Percentiles rank a stretch among this genome's conserved stretches.
Conservation (phyloP, 768 basidiomycete genomes). For the Kondoa subrosea region DNA sequence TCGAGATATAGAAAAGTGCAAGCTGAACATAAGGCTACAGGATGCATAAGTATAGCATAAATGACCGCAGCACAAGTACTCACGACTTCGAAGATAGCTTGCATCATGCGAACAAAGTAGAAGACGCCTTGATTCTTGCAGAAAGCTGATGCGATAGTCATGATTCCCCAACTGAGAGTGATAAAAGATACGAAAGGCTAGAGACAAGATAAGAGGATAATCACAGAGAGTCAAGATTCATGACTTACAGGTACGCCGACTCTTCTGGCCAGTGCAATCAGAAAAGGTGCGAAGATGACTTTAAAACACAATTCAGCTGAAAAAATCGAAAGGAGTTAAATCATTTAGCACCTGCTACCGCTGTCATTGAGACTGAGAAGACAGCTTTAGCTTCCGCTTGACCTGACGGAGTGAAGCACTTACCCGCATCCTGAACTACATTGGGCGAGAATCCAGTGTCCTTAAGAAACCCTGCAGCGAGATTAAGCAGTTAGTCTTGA, state of each 20-base stretch:
- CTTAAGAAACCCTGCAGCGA: conserved; percentile 1
- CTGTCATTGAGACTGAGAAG: conserved; percentile 3
- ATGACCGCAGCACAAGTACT: not conserved
- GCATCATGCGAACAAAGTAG: conserved; percentile 5
- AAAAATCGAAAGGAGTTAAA: not conserved
- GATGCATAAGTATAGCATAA: not conserved
- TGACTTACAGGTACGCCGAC: conserved; percentile 8
- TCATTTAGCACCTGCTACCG: not conserved
- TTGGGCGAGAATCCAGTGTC: conserved; percentile 8
- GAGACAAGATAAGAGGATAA: no score
- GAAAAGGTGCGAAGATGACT: conserved; percentile 9
- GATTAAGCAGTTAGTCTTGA: not conserved
- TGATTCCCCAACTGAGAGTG: not conserved
- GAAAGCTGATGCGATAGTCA: conserved; percentile 4
- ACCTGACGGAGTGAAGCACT: not conserved
- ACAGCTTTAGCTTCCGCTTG: not conserved
- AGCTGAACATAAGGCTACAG: not conserved
- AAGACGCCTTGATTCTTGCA: not conserved
- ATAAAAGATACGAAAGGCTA: not conserved
- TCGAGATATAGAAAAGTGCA: conserved; percentile 5
- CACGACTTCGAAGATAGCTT: conserved; percentile 5
- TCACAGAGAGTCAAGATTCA: no score
- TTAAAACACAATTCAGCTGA: not conserved
- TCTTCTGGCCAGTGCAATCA: conserved; percentile 6
- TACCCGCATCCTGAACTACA: no score